Evolutionary conservation across 2,329 filamentous ascomycete genomes (phyloP).

Genomic region (Nigrospora sphaerica): DNA sequence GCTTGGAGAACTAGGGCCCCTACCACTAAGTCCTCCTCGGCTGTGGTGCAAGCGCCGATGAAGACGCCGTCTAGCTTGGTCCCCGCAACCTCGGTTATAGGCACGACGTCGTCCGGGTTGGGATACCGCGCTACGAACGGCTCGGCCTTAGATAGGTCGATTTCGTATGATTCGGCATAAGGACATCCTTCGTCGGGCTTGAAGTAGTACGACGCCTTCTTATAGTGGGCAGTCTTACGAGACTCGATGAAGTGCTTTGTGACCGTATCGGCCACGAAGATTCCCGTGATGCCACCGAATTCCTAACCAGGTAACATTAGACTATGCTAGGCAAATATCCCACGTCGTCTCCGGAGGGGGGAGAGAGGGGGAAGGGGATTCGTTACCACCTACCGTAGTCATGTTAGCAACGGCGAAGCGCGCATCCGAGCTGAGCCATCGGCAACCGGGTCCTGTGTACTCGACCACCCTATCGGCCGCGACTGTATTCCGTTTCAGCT

Average conservation of each 20-base stretch:
- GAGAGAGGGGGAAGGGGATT: constrained; percentile 36
- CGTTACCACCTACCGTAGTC: constrained; percentile 32
- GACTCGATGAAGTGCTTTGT: constrained; percentile 25
- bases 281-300: constrained; percentile 34
- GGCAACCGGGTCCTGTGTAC: constrained; percentile 31
- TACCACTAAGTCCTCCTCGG: constrained; percentile 36
- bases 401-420: constrained; percentile 40
- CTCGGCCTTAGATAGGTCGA: constrained; percentile 29
- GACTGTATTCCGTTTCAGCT: constrained; percentile 37
- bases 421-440: constrained; percentile 31
- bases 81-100: constrained; percentile 24
- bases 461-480: constrained; percentile 36
- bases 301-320: too few species aligned
- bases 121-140: constrained; percentile 32
- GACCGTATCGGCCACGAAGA: constrained; percentile 31
- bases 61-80: constrained; percentile 33
- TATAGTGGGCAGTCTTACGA: constrained; percentile 25
- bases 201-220: constrained; percentile 27
- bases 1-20: constrained; percentile 31
- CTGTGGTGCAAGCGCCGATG: constrained; percentile 38
- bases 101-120: constrained; percentile 34
- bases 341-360: too few species aligned
- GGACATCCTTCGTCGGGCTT: constrained; percentile 27
- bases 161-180: constrained; percentile 27
- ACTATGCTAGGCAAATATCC: too few species aligned